Base-by-base conservation (phyloP, 805 yeast species). In the Wickerhamiella australiensis region DNA sequence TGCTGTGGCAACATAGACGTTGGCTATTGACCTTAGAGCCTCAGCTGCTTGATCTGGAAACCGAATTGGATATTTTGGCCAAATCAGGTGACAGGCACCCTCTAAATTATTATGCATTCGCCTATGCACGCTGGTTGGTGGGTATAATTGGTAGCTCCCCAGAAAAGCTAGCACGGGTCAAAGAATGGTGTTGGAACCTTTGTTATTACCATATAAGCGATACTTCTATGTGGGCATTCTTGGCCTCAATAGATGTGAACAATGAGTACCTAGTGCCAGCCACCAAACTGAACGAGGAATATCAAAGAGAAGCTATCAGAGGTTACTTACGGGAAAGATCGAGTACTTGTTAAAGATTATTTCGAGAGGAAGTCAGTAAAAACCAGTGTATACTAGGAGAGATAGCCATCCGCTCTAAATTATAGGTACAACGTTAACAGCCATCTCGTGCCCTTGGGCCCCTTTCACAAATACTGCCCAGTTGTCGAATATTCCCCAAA, bases 51-150 rank as follows among this genome's bases (percentile, higher is more conserved):
- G 31, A 47, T n/a, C 15, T 50, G 5, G 49, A 50, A 2, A 43
- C 43, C 3, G 70, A 68, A 52, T 46, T 61, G 27, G 50, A 47
- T 13, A 49, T 60, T 1, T 63, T 74, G 1, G 49, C 62, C 1
- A 46, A 44, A 7, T 71, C 79, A 0, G 67, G 68, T 0, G 57
- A 52, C 21, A 52, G 58, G 11, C 80, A 75, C 54, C 70, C 70
- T 8, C 56, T 66, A 40, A 76, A 74, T 56, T 75, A 75, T 56
- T 75, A 74, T 49, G 76, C 78, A 0, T 67, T 73, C 68, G 57
- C 61, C n/a, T 63, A 67, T 51, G 61, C 71, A 3, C 60, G 71
- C 25, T 61, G 65, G 61, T 47, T 64, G 17, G 43, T 58, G 25
- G 42, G 23, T 36, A 42, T 29, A 21, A 26, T 35, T 17, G 26